Conservation (phyloP, 2,329 filamentous ascomycete species). For the Trichoderma atroviride region DNA sequence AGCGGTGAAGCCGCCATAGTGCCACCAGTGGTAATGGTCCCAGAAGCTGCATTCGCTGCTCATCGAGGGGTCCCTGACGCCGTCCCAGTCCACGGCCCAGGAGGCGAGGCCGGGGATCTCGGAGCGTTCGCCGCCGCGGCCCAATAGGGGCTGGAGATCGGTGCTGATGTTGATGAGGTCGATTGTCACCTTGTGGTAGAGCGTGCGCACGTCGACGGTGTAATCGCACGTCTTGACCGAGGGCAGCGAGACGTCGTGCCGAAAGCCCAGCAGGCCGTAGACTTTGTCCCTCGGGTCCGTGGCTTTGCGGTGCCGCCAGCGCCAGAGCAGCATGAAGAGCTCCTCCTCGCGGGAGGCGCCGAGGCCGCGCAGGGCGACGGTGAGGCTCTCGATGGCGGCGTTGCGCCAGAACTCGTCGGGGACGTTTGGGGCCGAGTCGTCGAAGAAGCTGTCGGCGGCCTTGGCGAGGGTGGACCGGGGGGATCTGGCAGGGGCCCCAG, state of each 20-base stretch:
- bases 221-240: not conserved
- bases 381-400: not conserved
- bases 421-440: not conserved
- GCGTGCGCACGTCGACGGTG: conserved; percentile 13
- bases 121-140: conserved; percentile 7
- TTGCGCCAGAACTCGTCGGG: conserved; percentile 5
- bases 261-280: conserved; percentile 3
- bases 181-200: not conserved
- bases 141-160: conserved; percentile 3
- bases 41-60: conserved; percentile 6
- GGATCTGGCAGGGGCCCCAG: conserved; percentile 11
- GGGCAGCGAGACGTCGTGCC: not conserved
- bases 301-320: not conserved
- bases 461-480: not conserved
- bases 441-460: conserved; percentile 6
- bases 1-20: conserved; percentile 7
- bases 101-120: conserved; percentile 12
- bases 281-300: conserved; percentile 14
- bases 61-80: not conserved
- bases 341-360: conserved; percentile 5
- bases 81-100: conserved; percentile 12
- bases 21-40: conserved; percentile 15
- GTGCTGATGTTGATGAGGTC: conserved; percentile 19
- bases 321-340: conserved; percentile 14
- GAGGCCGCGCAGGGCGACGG: not conserved